Conservation (phyloP, 805 yeast genomes). For the Kodamaea kaohsiungensis region DNA sequence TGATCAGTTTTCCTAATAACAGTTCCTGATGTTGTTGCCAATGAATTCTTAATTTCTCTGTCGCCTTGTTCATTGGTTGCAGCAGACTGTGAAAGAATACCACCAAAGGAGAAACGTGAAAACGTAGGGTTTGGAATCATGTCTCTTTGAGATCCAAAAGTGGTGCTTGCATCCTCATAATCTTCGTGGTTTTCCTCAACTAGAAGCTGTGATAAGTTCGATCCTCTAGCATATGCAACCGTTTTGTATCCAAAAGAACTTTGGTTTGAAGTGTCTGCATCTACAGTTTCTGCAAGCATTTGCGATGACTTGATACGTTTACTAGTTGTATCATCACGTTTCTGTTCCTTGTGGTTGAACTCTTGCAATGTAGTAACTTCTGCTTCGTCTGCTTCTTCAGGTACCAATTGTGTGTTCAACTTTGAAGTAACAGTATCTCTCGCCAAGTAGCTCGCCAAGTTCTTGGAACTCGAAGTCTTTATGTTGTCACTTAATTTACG, state of each 20-base stretch:
- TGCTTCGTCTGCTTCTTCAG: background rate
- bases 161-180: background rate
- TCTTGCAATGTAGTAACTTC: slow-evolving; percentile 3
- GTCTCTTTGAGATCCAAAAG: background rate
- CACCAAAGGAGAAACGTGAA: slow-evolving; percentile 44
- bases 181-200: slow-evolving; percentile 12
- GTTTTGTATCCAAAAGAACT: slow-evolving; percentile 8
- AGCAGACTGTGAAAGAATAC: slow-evolving; percentile 18
- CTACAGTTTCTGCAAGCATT: background rate
- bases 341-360: slow-evolving; percentile 3
- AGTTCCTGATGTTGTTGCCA: slow-evolving; percentile 17
- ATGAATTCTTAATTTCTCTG: slow-evolving; percentile 11
- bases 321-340: background rate
- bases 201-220: slow-evolving; percentile 21
- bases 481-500: slow-evolving; percentile 19
- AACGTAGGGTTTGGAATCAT: slow-evolving; percentile 45
- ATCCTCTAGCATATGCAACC: background rate
- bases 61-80: slow-evolving; percentile 15
- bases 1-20: slow-evolving; percentile 19
- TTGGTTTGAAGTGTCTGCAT: background rate
- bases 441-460: slow-evolving; percentile 20
- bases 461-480: slow-evolving; percentile 42
- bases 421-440: background rate
- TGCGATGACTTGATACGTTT: slow-evolving; percentile 1
- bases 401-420: slow-evolving; percentile 1